Evolutionary conservation across 2,329 filamentous ascomycete genomes (phyloP).

Genomic region (Knufia fluminis): DNA sequence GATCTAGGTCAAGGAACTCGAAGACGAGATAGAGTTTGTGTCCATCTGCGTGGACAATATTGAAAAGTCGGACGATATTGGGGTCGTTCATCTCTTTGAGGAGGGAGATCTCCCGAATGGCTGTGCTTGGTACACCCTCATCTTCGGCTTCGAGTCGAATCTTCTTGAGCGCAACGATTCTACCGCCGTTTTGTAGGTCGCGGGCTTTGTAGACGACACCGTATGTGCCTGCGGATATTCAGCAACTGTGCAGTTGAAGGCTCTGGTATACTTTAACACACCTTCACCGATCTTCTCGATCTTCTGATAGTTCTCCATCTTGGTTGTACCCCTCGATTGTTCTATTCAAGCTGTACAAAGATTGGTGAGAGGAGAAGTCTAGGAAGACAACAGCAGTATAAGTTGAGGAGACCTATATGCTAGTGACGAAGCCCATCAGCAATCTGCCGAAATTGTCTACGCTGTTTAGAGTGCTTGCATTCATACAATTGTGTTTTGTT

Average conservation of each 20-base stretch:
- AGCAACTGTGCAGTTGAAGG: background rate
- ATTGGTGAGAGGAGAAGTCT: background rate
- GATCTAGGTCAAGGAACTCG: slow-evolving; percentile 80
- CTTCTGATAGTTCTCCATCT: slow-evolving; percentile 94
- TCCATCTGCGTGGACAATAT: slow-evolving; percentile 89
- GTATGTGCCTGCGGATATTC: slow-evolving; percentile 61
- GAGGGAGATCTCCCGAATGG: slow-evolving; percentile 87
- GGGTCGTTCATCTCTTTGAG: slow-evolving; percentile 91
- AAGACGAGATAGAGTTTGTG: slow-evolving; percentile 92
- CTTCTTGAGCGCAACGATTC: slow-evolving; percentile 89
- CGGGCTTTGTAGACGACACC: slow-evolving; percentile 92
- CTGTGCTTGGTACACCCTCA: slow-evolving; percentile 84
- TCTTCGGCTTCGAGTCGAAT: slow-evolving; percentile 92
- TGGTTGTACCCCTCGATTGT: slow-evolving; percentile 11
- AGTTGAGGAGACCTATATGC: background rate
- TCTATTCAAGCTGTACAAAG: background rate
- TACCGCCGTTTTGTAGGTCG: slow-evolving; percentile 69
- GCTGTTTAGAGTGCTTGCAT: background rate
- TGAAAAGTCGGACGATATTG: slow-evolving; percentile 78
- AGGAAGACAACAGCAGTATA: background rate
- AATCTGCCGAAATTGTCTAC: background rate
- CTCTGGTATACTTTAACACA: slow-evolving; percentile 35
- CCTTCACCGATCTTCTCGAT: slow-evolving; percentile 95
- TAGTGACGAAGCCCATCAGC: background rate
- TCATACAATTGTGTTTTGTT: background rate